Percentiles rank a stretch among this genome's conserved stretches.
phyloP scores from a whole-genome alignment of 441 rosid species.

The Cnidoscolus chayamansa region DNA sequence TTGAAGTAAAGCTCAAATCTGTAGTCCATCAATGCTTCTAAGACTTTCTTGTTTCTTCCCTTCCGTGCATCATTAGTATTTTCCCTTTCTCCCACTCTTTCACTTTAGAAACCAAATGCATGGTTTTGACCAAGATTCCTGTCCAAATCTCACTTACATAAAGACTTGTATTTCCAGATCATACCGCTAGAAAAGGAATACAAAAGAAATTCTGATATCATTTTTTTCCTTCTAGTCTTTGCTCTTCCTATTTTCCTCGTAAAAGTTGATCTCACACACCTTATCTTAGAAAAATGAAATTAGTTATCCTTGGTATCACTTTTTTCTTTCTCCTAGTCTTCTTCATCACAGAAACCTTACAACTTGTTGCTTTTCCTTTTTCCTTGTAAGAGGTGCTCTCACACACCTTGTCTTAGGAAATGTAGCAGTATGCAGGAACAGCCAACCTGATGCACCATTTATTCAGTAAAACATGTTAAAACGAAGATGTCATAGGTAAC shows the following conservation, averaged over 20 bases:
- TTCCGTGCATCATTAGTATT: neutral
- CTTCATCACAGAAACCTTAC: neutral
- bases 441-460: constrained; percentile 3
- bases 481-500: neutral
- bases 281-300: no score
- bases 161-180: neutral
- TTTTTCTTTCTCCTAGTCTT: neutral
- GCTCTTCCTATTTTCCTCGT: no score
- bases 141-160: neutral
- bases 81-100: neutral
- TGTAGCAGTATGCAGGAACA: neutral
- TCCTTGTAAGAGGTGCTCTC: neutral
- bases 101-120: neutral
- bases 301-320: no score
- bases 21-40: neutral
- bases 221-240: no score
- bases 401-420: neutral
- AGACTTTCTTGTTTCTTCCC: neutral
- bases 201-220: neutral
- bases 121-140: neutral
- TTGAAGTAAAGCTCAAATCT: neutral
- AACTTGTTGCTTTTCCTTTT: neutral
- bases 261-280: no score
- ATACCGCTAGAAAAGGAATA: neutral
- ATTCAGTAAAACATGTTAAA: neutral